Conservation (phyloP, 1,284 basidiomycete species). For the Ganoderma multipileum region DNA sequence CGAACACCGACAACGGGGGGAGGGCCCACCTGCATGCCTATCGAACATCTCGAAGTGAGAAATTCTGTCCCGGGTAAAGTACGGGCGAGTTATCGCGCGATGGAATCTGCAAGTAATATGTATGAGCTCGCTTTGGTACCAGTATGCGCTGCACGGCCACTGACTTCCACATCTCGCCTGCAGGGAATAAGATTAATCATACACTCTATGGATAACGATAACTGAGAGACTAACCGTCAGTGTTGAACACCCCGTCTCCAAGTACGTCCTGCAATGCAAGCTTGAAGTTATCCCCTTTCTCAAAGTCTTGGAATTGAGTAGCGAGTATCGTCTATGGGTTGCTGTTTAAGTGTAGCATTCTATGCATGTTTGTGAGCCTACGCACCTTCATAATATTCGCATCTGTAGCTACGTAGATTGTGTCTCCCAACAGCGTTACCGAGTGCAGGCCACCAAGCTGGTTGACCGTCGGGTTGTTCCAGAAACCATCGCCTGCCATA, state of each 20-base stretch:
- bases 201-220: not conserved
- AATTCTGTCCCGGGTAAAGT: conserved; percentile 25
- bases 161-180: conserved; percentile 37
- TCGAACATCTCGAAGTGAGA: conserved; percentile 28
- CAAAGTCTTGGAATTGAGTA: conserved; percentile 32
- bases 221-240: conserved; percentile 27
- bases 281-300: conserved; percentile 26
- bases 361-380: not conserved
- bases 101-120: conserved; percentile 32
- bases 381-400: conserved; percentile 34
- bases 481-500: conserved; percentile 27
- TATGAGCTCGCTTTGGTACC: no score
- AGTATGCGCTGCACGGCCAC: not conserved
- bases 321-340: conserved; percentile 30
- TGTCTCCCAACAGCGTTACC: conserved; percentile 31
- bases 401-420: conserved; percentile 29
- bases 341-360: not conserved
- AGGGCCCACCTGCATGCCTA: conserved; percentile 16
- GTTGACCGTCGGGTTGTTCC: conserved; percentile 19
- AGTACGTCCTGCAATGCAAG: conserved; percentile 26
- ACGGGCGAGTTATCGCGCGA: conserved; percentile 39
- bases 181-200: not conserved
- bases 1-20: not conserved
- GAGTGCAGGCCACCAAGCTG: conserved; percentile 28
- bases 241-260: conserved; percentile 31